Evolutionary conservation across 805 yeast species (phyloP).

Genomic region (Candida sithepensis): DNA sequence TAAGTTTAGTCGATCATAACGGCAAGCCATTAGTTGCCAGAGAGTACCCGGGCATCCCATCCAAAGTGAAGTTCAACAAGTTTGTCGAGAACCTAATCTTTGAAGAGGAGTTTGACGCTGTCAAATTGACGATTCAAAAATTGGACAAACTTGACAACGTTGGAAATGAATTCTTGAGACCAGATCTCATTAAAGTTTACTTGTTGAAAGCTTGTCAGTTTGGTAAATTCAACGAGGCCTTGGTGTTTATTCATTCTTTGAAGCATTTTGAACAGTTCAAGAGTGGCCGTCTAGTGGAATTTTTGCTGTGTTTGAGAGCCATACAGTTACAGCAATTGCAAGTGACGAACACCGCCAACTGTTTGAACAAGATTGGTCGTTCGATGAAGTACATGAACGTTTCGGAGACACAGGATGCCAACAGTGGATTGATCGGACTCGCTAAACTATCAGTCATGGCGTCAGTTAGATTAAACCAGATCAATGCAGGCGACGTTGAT

Average conservation of each 20-base stretch:
- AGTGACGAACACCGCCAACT: conserved; percentile 13
- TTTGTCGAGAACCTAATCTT: conserved; percentile 24
- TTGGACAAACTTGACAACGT: conserved; percentile 17
- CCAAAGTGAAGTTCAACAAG: conserved; percentile 19
- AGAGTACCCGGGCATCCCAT: conserved; percentile 24
- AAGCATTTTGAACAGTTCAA: conserved; percentile 9
- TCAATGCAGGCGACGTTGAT: background rate
- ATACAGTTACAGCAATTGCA: conserved; percentile 13
- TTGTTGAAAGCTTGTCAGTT: conserved; percentile 25
- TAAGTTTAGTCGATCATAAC: conserved; percentile 21
- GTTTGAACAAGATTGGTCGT: conserved; percentile 11
- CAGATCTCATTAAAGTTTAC: conserved; percentile 23
- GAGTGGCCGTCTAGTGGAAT: conserved; percentile 12
- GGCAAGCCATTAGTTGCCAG: conserved; percentile 28
- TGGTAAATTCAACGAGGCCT: conserved; percentile 13
- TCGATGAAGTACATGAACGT: conserved; percentile 9
- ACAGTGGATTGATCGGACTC: background rate
- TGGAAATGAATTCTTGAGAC: conserved; percentile 17
- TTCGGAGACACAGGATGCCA: background rate
- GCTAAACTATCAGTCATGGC: background rate
- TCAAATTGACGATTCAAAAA: conserved; percentile 13
- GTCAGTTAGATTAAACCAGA: background rate
- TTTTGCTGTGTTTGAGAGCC: conserved; percentile 23
- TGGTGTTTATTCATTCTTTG: conserved; percentile 20
- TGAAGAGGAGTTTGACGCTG: conserved; percentile 21